Evolutionary conservation across 371 early-diverging fungal species (phyloP), one percentile per base, ranked within the genome.

Genomic region (Mortierella sp.): DNA sequence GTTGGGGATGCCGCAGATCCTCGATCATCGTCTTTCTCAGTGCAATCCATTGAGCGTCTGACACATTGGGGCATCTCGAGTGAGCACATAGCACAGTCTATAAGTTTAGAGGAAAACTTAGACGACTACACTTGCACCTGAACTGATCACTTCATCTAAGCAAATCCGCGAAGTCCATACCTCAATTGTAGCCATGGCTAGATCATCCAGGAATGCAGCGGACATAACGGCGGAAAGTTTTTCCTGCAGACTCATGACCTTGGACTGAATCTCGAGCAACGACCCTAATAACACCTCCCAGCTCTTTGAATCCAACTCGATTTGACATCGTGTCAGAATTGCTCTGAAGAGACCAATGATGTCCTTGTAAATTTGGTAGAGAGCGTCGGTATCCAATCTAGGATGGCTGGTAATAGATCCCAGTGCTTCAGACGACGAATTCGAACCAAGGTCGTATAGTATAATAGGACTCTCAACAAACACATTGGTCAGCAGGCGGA

Each of bases 331-430:
- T 0, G 85, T 71, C 2, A 85, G 77, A 31, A 90, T 84, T 0
- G 90, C 84, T 44, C 88, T 79, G 65, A 85, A 87, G 0, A 90
- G 77, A 21, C 85, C 85, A n/a, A 88, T 76, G 2, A 86, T 84
- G 54, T 90, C 87, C 55, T 85, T 86, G 66, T 87, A 88, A 5
- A 85, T 71, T 5, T 67, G 66, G 31, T 40, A 58, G 22, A 86
- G 50, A 0, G 86, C 85, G 28, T 86, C 86, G 74, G 82, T 79
- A 50, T 88, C 90, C 9, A 80, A 67, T 28, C 58, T 81, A 39
- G 48, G 45, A 40, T 64, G 77, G 21, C 51, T 71, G n/a, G 50
- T 67, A 24, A 39, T 79, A 61, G 53, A 55, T 12, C 60, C 66
- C 24, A 74, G 21, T n/a, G 68, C 68, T 16, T 74, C 76, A 0